Percentiles rank a stretch among this genome's conserved stretches.
These are phyloP conservation scores for Sophora flavescens DNA, from an alignment of 306 rosid species.

Conservation along the genomic window DNA sequence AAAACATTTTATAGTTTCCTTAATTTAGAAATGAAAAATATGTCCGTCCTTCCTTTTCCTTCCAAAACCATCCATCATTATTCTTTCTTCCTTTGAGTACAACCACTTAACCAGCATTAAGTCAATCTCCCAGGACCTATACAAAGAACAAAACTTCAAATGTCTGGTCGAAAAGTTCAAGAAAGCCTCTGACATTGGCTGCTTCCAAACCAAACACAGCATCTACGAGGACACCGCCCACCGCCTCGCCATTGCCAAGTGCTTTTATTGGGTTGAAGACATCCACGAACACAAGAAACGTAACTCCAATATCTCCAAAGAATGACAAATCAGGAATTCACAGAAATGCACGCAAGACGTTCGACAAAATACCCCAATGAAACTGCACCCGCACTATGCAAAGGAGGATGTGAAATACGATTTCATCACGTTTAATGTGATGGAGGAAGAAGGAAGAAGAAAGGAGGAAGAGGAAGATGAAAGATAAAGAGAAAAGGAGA, in stretches of 20 bases:
- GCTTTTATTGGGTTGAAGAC: conserved; percentile 69
- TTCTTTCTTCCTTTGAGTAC: too few relatives aligned
- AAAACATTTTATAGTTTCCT: too few relatives aligned
- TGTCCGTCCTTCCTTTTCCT: too few relatives aligned
- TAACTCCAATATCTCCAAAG: conserved; percentile 59
- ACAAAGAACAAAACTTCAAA: conserved; percentile 60
- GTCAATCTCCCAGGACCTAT: conserved; percentile 56
- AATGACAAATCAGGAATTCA: conserved; percentile 65
- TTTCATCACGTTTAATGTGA: conserved; percentile 65
- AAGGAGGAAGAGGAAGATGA: too few relatives aligned
- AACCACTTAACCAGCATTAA: conserved; percentile 22
- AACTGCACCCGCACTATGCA: conserved; percentile 55
- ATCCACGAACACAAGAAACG: conserved; percentile 73
- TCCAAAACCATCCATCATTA: too few relatives aligned
- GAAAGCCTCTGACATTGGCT: conserved; percentile 60
- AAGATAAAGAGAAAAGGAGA: too few relatives aligned
- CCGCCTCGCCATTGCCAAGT: conserved; percentile 72
- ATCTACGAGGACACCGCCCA: conserved; percentile 70
- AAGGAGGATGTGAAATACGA: conserved; percentile 62
- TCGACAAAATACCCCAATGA: conserved; percentile 73
- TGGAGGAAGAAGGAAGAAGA: too few relatives aligned
- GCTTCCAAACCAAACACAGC: conserved; percentile 64
- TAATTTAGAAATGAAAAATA: too few relatives aligned
- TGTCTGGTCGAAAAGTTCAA: too few relatives aligned
- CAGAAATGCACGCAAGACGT: conserved; percentile 64